Evolutionary conservation across 163 green algal species (phyloP), one percentile per base, ranked within the genome.

Genomic region (Smithsoniella earleae): DNA sequence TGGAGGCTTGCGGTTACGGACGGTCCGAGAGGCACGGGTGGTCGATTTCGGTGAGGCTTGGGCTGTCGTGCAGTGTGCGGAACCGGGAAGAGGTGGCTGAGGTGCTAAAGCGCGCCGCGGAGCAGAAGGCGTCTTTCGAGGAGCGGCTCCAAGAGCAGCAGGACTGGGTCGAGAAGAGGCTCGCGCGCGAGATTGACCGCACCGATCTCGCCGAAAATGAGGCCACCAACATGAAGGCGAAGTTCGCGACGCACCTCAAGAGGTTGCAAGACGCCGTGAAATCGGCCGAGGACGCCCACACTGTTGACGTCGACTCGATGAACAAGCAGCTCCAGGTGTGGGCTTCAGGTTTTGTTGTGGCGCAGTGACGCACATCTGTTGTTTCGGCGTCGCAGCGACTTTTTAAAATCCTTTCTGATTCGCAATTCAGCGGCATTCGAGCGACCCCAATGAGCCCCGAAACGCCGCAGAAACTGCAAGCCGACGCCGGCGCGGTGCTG

Each of bases 101-200:
- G 58, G 25, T 69, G 1, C 58, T 69, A 30, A 69, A 69, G 58
- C 58, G 58, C 0, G 58, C n/a, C 16, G 30, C 27, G 10, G 64
- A 74, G 64, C 64, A 58, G 37, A 58, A 74, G 37, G 64, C 64
- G 3, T 36, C 30, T 36, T 54, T 74, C 13, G 38, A 74, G 64
- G 64, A 74, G 64, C 64, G 38, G 5, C 64, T 62, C 5, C n/a
- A 74, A 37, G 64, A 54, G 64, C 64, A 74, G 64, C 64, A 58
- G 64, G 37, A 74, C 37, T 58, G 64, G 37, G 30, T 62, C 3
- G 64, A 74, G 64, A 74, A 62, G 64, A 36, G 64, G 25, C 37
- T 62, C 36, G 37, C 37, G 4, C 64, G 37, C 13, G 64, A 69
- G 58, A 69, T 69, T 18, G 58, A 69, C 20, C 58, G 58, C 1